A percentile compares a stretch with the other conserved stretches of the same genome.
Conservation (phyloP, 2,329 filamentous ascomycete species). For the Colletotrichum camelliae region DNA sequence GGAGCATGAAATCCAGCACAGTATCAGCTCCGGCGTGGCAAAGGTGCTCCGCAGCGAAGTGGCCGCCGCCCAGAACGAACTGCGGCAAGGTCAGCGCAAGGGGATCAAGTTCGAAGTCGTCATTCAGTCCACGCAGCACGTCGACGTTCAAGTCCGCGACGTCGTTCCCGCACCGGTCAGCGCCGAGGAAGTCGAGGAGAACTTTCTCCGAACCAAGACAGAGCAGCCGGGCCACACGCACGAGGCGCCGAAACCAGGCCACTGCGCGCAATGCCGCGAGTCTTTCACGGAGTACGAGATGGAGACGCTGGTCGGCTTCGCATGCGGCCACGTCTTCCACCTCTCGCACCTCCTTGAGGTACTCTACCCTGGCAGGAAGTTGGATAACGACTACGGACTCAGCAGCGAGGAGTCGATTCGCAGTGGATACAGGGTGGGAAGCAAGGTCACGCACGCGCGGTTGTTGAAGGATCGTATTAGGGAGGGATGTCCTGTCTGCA, state of each 20-base stretch:
- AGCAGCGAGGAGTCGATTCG: constrained; percentile 45
- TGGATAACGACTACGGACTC: constrained; percentile 52
- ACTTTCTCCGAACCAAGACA: constrained; percentile 14
- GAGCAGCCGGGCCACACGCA: constrained; percentile 35
- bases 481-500: constrained; percentile 68
- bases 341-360: constrained; percentile 71
- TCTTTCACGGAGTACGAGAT: constrained; percentile 65
- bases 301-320: constrained; percentile 80
- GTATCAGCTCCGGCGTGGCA: constrained; percentile 89
- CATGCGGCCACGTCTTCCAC: constrained; percentile 84
- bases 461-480: constrained; percentile 74
- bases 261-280: constrained; percentile 64
- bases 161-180: constrained; percentile 26
- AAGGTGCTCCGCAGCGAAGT: constrained; percentile 89
- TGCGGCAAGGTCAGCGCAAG: constrained; percentile 80
- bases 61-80: constrained; percentile 77
- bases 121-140: constrained; percentile 45
- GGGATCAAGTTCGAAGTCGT: constrained; percentile 89
- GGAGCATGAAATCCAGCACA: constrained; percentile 94
- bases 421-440: constrained; percentile 71
- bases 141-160: constrained; percentile 48
- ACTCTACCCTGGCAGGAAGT: constrained; percentile 49
- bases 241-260: constrained; percentile 51
- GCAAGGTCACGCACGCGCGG: constrained; percentile 87
- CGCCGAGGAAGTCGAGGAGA: constrained; percentile 23